Percentiles rank a stretch among this genome's conserved stretches.
Conservation (phyloP, 1,139 yeast genomes). For the Blastobotrys proliferans region DNA sequence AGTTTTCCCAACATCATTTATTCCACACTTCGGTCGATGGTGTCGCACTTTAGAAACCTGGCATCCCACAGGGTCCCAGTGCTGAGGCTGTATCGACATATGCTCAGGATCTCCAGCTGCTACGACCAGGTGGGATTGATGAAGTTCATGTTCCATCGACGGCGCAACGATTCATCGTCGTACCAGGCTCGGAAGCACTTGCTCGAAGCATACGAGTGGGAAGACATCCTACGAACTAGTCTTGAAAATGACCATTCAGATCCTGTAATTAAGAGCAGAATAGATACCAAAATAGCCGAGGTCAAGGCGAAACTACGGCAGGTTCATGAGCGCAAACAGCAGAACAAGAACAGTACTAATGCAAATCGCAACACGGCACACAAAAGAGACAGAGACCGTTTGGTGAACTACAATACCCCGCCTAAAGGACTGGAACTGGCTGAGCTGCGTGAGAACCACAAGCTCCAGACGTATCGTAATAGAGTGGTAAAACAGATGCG, state of each 20-base stretch:
- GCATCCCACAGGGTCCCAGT: conserved; percentile 22
- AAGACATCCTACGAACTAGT: conserved; percentile 3
- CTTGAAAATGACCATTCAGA: not conserved
- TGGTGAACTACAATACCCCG: conserved; percentile 9
- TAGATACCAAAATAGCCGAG: not conserved
- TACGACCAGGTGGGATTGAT: conserved; percentile 2
- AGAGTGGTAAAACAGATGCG: not conserved
- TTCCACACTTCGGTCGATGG: conserved; percentile 9
- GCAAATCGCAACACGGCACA: not conserved
- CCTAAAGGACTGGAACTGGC: conserved; percentile 4
- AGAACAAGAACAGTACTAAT: not conserved
- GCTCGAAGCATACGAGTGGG: conserved; percentile 21
- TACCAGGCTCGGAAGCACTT: conserved; percentile 17
- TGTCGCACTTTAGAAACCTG: conserved; percentile 12
- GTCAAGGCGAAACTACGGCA: not conserved
- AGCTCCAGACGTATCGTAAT: not conserved
- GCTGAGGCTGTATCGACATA: conserved; percentile 20
- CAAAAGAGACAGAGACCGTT: conserved; percentile 2
- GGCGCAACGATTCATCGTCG: conserved; percentile 16
- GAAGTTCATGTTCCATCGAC: conserved; percentile 10
- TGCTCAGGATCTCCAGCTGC: conserved; percentile 17
- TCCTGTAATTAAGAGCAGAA: not conserved
- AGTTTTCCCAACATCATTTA: not conserved
- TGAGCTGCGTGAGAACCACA: not conserved
- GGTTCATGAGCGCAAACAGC: not conserved